These are phyloP conservation scores for Blastomyces silverae DNA, from an alignment of 2,329 filamentous ascomycete genomes.

Conservation along the genomic window DNA sequence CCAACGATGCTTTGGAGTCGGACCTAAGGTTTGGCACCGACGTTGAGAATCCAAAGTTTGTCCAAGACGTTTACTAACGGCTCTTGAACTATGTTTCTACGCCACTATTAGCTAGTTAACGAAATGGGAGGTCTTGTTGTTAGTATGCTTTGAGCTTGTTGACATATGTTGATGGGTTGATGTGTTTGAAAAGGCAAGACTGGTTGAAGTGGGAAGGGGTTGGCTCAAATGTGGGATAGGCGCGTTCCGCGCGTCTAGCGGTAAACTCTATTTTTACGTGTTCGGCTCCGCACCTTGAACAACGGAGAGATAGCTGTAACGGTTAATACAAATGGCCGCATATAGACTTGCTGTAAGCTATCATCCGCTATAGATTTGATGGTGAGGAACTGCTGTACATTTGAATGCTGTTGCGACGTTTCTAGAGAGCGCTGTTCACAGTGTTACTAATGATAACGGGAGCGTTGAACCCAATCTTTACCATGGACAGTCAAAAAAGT, in stretches of 20 bases:
- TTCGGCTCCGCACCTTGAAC: not conserved
- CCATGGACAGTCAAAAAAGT: not conserved
- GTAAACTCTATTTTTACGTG: not conserved
- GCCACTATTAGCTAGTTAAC: not conserved
- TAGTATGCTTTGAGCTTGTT: not conserved
- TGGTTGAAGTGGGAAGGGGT: not conserved
- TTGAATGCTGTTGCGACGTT: not conserved
- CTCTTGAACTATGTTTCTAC: not conserved
- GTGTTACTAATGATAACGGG: not conserved
- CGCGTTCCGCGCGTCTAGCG: slow-evolving; percentile 2
- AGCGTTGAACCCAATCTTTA: not conserved
- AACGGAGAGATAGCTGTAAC: not conserved
- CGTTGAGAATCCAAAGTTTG: not conserved
- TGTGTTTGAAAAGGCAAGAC: not conserved
- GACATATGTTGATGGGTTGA: not conserved
- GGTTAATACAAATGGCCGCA: not conserved
- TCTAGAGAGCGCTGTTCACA: not conserved
- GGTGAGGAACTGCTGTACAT: not conserved
- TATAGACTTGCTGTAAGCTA: not conserved
- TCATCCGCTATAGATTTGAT: not conserved
- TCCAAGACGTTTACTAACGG: not conserved
- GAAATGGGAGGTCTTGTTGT: not conserved
- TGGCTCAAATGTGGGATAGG: not conserved
- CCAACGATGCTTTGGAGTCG: not conserved
- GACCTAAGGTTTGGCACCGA: not conserved